Evolutionary conservation across 805 yeast species (phyloP), one percentile per base, ranked within the genome.

Genomic region (Saturnispora halmiae): DNA sequence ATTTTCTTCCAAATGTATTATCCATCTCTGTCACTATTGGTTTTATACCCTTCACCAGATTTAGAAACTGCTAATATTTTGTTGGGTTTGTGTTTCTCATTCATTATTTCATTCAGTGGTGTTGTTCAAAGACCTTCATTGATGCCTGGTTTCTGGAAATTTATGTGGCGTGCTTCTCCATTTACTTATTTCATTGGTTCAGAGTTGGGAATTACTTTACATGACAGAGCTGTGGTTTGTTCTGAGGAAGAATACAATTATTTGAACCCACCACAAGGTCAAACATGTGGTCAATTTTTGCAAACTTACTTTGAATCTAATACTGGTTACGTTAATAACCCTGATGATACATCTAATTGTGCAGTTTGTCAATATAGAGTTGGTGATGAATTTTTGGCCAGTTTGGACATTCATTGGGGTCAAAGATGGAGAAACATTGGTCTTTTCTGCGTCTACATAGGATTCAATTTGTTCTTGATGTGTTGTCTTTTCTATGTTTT

Each of bases 91-190:
- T 60, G 72, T 46, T 70, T 75, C 55, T 63, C 79, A 22, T 71
- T 80, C 54, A 59, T 74, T 54, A 67, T 81, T 42, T 63, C 77
- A 21, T 82, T 82, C 66, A 70, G 82, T 59, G 86, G 88, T 64
- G 79, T 80, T 42, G 64, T 78, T 43, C 84, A 78, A 51, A 75
- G 79, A 18, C 61, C 61, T 6, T 31, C 46, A 5, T 61, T 67
- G 40, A 71, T 82, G 76, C 92, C 81, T 67, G 66, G 66, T 74
- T 50, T 71, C 77, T 24, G 70, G 70, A 38, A 56, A 60, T 33
- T 58, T 58, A 81, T 85, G 87, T 79, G 81, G 71, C 72, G 80
- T 49, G 69, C 67, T 18, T 78, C 84, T 18, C 94, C 82, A 13
- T 72, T 72, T 60, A 81, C 90, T 1, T 84, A 85, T 54, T 74